These are phyloP conservation scores for Apophysomyces sp. DNA, from an alignment of 371 early-diverging fungal genomes.

Conservation along the genomic window DNA sequence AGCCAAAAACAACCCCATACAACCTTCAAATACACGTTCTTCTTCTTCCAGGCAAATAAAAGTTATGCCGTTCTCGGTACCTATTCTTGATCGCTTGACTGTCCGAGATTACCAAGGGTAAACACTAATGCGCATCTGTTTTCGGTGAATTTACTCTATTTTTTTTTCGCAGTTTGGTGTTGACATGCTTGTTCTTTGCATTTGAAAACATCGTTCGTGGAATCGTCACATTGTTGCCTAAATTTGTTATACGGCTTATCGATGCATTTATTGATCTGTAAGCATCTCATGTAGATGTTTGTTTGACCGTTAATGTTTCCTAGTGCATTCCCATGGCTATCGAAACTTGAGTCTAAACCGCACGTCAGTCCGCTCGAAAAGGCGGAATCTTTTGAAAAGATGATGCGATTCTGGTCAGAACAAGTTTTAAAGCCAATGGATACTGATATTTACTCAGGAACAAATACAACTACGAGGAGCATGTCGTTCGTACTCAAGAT, in stretches of 20 bases:
- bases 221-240: conserved; percentile 64
- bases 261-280: conserved; percentile 43
- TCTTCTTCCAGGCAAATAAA: not conserved
- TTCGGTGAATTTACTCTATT: not conserved
- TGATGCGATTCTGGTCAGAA: conserved; percentile 66
- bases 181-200: conserved; percentile 67
- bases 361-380: conserved; percentile 62
- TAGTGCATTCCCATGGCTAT: conserved; percentile 55
- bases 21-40: not conserved
- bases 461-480: conserved; percentile 78
- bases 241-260: conserved; percentile 43
- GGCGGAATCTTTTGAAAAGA: conserved; percentile 63
- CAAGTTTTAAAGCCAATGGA: not conserved
- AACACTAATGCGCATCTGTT: not conserved
- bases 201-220: conserved; percentile 68
- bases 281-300: conserved; percentile 16
- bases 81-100: conserved; percentile 49
- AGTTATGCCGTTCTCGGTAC: conserved; percentile 29
- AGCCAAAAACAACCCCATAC: not conserved
- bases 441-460: conserved; percentile 20
- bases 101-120: conserved; percentile 54
- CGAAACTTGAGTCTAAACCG: conserved; percentile 45
- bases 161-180: conserved; percentile 33
- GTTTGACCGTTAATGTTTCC: not conserved
- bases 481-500: conserved; percentile 85